Base-by-base conservation (phyloP, 192 early-diverging fungal species). In the Backusella morwellensis region DNA sequence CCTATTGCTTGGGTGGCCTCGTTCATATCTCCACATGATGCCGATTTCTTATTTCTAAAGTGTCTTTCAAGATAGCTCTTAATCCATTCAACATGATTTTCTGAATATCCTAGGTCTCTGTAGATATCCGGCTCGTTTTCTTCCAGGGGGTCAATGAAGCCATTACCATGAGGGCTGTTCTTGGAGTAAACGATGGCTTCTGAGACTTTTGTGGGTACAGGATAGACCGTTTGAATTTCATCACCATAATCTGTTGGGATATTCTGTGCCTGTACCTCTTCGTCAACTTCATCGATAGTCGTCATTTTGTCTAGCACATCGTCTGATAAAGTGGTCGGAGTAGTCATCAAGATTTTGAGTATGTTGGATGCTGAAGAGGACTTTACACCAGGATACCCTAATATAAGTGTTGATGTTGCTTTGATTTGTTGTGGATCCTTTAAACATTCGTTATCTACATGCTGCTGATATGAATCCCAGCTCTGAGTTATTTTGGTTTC, bases 1-100 rank as follows among this genome's bases (percentile, higher is more conserved):
- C 23, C 41, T 41, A 72, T 44, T 17, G 15, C 42, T 19, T 32
- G 26, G 26, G 23, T 21, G 19, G 70, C 70, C 42, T 72, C 70
- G 21, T 34, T 29, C 6, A 40, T 26, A 8, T 72, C 29, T 14
- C 26, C 26, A 50, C 42, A 29, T 1, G 42, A 23, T 47, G 70
- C 29, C 29, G 70, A 72, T 1, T 72, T 72, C 2, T 72, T 41
- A 11, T 75, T 66, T 44, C 44, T 36, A 34, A 68, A 75, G 1
- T 66, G 38, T 40, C 41, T 38, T 34, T 38, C 63, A 4, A 75
- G 66, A 21, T 75, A 67, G 44, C 35, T 38, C 34, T 75, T 66
- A 34, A 75, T 68, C 74, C 74, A 75, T 23, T 75, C 40, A 17
- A 75, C 42, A 15, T 75, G 74, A 19, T 29, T 66, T 47, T 75